These are phyloP conservation scores for Keqinozyma sinolaborantium DNA, from an alignment of 1,139 yeast genomes.

Conservation along the genomic window DNA sequence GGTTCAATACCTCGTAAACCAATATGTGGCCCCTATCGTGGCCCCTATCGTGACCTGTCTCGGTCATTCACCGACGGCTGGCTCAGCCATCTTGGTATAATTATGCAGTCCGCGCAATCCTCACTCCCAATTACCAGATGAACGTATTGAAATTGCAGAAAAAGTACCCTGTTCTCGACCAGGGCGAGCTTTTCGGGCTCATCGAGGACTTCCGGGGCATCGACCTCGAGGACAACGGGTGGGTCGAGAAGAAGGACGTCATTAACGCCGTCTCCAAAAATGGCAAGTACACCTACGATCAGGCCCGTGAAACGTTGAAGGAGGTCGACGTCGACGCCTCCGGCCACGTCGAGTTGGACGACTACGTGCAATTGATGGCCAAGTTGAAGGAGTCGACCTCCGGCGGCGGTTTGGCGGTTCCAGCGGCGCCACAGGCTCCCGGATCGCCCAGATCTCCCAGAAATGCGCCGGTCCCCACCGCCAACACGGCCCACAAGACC, in stretches of 20 bases:
- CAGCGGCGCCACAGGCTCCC: constrained; percentile 18
- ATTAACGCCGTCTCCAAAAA: constrained; percentile 77
- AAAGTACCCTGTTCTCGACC: constrained; percentile 82
- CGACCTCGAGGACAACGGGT: constrained; percentile 92
- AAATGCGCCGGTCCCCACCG: constrained; percentile 42
- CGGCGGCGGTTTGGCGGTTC: constrained; percentile 15
- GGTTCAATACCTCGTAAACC: too few species aligned
- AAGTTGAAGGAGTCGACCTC: constrained; percentile 52
- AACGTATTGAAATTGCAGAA: constrained; percentile 58
- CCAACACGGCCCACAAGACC: constrained; percentile 62
- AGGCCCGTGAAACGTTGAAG: constrained; percentile 89
- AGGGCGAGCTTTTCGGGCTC: constrained; percentile 78
- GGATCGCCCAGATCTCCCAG: constrained; percentile 19
- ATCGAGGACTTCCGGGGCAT: constrained; percentile 76
- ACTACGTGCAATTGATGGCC: constrained; percentile 82
- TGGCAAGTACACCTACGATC: constrained; percentile 84
- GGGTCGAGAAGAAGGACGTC: constrained; percentile 88
- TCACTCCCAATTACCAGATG: constrained; percentile 19
- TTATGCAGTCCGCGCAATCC: not conserved
- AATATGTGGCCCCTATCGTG: too few species aligned
- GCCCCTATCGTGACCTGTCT: too few species aligned
- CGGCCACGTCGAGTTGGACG: constrained; percentile 95
- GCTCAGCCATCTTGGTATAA: constrained; percentile 3
- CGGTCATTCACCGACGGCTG: too few species aligned
- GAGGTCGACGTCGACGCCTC: constrained; percentile 92